These are phyloP conservation scores for Chaetoscypha palmicola DNA, from an alignment of 2,329 filamentous ascomycete species.

Conservation along the genomic window DNA sequence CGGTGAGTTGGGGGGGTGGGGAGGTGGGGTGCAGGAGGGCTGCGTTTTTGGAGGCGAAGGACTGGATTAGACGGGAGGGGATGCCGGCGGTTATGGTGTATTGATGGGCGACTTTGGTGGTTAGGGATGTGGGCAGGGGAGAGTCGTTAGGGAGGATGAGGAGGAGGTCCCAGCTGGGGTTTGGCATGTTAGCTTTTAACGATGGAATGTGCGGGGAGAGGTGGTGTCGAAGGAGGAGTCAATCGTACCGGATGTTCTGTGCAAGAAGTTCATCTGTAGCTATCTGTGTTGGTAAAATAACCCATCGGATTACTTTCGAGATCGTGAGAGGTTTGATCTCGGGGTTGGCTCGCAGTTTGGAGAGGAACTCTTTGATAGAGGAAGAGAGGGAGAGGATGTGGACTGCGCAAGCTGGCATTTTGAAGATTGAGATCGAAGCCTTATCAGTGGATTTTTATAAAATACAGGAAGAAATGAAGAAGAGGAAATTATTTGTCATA, in stretches of 20 bases:
- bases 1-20: conserved; percentile 33
- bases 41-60: conserved; percentile 34
- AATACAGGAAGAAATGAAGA: too few relatives aligned
- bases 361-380: conserved; percentile 35
- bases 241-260: conserved; percentile 21
- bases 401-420: conserved; percentile 45
- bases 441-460: too few relatives aligned
- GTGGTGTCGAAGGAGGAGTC: not conserved
- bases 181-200: not conserved
- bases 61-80: conserved; percentile 35
- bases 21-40: conserved; percentile 33
- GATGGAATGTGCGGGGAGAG: too few relatives aligned
- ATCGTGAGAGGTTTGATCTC: conserved; percentile 36
- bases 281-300: conserved; percentile 39
- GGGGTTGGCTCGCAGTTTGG: conserved; percentile 29
- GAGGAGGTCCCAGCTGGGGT: conserved; percentile 38
- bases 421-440: too few relatives aligned
- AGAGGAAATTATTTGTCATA: too few relatives aligned
- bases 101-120: conserved; percentile 25
- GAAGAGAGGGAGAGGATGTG: conserved; percentile 37
- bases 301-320: conserved; percentile 41
- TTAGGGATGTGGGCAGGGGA: conserved; percentile 27
- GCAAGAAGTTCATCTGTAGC: conserved; percentile 36
- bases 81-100: conserved; percentile 37
- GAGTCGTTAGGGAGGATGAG: conserved; percentile 34